Conservation (phyloP, 2,329 filamentous ascomycete species). For the Lasiodiplodia sp. region DNA sequence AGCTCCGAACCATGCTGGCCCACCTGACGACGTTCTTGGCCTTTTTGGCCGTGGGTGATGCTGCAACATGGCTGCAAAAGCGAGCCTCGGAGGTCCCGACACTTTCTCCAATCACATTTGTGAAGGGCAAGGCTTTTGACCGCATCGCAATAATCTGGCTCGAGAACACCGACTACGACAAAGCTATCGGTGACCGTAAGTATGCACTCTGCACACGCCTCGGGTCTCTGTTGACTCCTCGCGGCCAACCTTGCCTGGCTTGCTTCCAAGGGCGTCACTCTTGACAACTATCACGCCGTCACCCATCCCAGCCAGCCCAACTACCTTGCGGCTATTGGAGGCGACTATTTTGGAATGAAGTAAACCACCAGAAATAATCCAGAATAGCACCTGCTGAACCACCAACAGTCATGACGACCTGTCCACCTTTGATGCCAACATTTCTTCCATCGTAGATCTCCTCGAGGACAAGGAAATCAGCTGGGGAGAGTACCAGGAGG, state of each 20-base stretch:
- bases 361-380: not conserved
- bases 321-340: slow-evolving; percentile 72
- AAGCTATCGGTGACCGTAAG: slow-evolving; percentile 68
- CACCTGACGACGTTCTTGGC: not conserved
- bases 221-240: slow-evolving; percentile 34
- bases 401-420: slow-evolving; percentile 52
- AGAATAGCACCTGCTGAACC: not conserved
- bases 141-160: slow-evolving; percentile 77
- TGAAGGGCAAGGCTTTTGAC: slow-evolving; percentile 73
- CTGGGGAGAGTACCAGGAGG: slow-evolving; percentile 75
- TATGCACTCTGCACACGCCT: slow-evolving; percentile 30
- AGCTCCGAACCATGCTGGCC: slow-evolving; percentile 4
- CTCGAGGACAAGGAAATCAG: slow-evolving; percentile 52
- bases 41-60: not conserved
- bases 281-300: slow-evolving; percentile 63
- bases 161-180: slow-evolving; percentile 75
- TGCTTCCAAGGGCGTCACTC: slow-evolving; percentile 67
- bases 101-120: not conserved
- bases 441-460: slow-evolving; percentile 51
- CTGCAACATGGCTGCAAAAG: not conserved
- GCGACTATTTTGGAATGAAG: slow-evolving; percentile 76
- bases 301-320: slow-evolving; percentile 81
- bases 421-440: slow-evolving; percentile 65
- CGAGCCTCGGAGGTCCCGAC: slow-evolving; percentile 1
- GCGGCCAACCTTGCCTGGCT: slow-evolving; percentile 63